Evolutionary conservation across 164 flowering plant species (phyloP).

Genomic region (Saururus chinensis): DNA sequence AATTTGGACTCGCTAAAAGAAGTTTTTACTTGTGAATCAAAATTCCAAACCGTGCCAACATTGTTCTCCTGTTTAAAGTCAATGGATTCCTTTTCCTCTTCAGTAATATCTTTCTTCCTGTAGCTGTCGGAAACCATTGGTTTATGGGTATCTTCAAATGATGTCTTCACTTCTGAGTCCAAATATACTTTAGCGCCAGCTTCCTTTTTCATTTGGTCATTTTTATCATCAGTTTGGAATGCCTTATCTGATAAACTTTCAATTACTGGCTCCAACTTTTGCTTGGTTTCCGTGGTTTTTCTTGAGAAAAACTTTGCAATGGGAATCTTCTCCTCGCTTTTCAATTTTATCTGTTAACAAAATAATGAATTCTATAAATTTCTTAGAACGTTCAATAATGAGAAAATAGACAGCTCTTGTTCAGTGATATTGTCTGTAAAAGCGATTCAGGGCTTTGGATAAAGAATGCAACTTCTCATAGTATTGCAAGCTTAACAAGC

Average conservation of each 20-base stretch:
- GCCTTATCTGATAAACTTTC: background rate
- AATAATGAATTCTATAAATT: background rate
- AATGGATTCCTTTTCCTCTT: background rate
- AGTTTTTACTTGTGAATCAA: background rate
- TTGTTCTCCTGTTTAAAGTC: background rate
- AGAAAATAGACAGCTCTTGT: background rate
- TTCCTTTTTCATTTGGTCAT: background rate
- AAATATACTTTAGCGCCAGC: background rate
- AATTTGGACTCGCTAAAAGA: background rate
- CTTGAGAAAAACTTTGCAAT: constrained; percentile 58
- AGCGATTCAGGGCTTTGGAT: no score
- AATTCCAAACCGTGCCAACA: background rate
- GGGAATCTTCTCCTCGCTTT: constrained; percentile 33
- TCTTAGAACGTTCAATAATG: background rate
- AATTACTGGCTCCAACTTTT: constrained; percentile 5
- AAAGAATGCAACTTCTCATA: no score
- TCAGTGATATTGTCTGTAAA: background rate
- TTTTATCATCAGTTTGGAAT: background rate
- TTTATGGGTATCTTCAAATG: background rate
- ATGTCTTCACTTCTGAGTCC: background rate
- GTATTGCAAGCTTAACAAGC: no score
- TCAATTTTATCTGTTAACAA: constrained; percentile 34
- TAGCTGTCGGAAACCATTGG: background rate
- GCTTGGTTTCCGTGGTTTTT: constrained; percentile 22
- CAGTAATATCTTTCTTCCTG: background rate